Conservation (phyloP, 257 asterid species). For the Solanum chmielewskii region DNA sequence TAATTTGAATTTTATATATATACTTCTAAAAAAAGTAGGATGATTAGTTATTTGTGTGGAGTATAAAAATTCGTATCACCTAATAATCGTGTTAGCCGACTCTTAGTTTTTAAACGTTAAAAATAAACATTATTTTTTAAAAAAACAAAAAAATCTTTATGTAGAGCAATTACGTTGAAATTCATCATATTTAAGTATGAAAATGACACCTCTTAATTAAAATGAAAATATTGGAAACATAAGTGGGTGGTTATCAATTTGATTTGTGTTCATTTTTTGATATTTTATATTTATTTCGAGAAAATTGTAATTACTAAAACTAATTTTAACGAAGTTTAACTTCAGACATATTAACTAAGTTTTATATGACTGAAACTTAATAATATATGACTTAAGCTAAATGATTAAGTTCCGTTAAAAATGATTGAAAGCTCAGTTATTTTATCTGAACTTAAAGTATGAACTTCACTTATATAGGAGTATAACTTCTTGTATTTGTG, state of each 20-base stretch:
- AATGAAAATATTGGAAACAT: neutral
- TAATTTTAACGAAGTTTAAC: neutral
- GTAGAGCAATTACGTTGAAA: neutral
- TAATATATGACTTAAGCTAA: neutral
- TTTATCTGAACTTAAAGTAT: no score
- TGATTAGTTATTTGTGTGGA: neutral
- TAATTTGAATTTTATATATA: neutral
- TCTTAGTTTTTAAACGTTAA: neutral
- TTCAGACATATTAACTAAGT: neutral
- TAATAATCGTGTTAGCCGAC: neutral
- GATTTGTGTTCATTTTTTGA: neutral
- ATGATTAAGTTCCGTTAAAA: neutral
- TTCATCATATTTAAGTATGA: neutral
- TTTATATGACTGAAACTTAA: neutral
- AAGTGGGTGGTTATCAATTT: neutral
- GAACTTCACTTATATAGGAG: neutral
- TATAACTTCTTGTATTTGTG: neutral
- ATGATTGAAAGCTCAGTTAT: fast-evolving
- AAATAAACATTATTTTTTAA: neutral
- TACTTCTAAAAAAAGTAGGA: neutral
- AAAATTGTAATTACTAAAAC: fast-evolving
- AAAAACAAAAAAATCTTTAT: neutral
- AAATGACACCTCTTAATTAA: neutral
- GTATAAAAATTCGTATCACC: neutral
- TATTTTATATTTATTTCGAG: neutral